Conservation (phyloP, 306 rosid genomes). For the Astragalus glycyphyllos region DNA sequence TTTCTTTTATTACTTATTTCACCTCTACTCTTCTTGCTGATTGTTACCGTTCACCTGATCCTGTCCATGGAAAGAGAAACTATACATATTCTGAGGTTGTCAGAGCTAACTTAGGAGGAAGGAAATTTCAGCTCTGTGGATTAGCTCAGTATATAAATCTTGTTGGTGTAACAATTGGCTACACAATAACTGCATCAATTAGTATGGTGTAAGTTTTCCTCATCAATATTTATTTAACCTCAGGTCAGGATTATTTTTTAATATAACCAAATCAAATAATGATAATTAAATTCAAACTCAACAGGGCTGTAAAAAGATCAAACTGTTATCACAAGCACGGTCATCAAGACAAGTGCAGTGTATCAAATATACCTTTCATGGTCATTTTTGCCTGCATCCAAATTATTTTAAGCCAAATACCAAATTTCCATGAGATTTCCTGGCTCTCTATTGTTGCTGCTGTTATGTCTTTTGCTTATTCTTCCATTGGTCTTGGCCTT, state of each 20-base stretch:
- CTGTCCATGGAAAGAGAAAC: constrained; percentile 84
- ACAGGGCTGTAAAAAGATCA: constrained; percentile 88
- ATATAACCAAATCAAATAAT: background rate
- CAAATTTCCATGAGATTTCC: constrained; percentile 81
- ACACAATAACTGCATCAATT: constrained; percentile 94
- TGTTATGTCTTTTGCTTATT: constrained; percentile 92
- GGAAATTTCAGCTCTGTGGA: constrained; percentile 81
- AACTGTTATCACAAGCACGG: constrained; percentile 91
- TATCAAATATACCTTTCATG: constrained; percentile 75
- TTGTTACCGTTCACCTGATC: constrained; percentile 83
- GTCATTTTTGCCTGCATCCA: constrained; percentile 75
- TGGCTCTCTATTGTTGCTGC: constrained; percentile 97
- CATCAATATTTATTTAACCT: constrained; percentile 2
- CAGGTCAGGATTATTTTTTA: background rate
- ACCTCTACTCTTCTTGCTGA: constrained; percentile 93
- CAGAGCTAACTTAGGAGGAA: constrained; percentile 70
- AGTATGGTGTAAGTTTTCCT: constrained; percentile 85
- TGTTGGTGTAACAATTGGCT: constrained; percentile 84
- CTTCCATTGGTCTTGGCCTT: constrained; percentile 92
- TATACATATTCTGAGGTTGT: constrained; percentile 93
- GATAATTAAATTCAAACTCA: background rate
- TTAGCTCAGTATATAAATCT: constrained; percentile 89
- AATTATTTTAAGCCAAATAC: constrained; percentile 80
- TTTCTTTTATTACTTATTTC: constrained; percentile 88
- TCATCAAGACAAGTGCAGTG: constrained; percentile 59